Evolutionary conservation across 2,329 filamentous ascomycete genomes (phyloP), one percentile per base, ranked within the genome.

Genomic region (Akanthomyces uredinophilus): DNA sequence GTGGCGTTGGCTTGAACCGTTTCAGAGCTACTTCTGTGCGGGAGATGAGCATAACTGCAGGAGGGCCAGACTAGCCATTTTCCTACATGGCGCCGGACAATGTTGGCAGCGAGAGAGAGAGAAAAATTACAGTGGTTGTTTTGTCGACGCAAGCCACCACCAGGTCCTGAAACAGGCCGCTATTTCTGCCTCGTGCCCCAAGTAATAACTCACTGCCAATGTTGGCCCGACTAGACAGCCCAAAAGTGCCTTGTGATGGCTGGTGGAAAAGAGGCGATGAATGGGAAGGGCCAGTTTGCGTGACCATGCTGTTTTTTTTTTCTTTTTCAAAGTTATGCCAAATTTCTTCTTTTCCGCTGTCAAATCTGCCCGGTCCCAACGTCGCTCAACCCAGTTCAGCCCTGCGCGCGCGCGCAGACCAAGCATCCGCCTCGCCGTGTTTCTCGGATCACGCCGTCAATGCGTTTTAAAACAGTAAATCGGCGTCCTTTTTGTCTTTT

Each of bases 91-190:
- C 5, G 10, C 49, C 27, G 49, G 27, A 16, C 13, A 37, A 20
- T 29, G 52, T 32, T 32, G n/a, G 32, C 18, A 20, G 20, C 6
- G 16, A 20, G 6, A 24, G 16, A 11, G 27, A 10, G 27, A 32
- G n/a, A 3, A n/a, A 51, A 51, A 6, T 2, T 14, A 8, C 29
- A 11, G 32, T 7, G 10, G 32, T 24, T 51, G 56, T 60, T 44
- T 52, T 35, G n/a, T 29, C 24, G 13, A 44, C 52, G 56, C 56
- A 60, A 60, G 47, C 56, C 56, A 51, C 29, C 14, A 11, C 11
- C 6, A n/a, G 24, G 16, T 32, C 37, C 56, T 52, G 47, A 60
- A 60, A 60, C 56, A 27, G 13, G 43, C 22, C 24, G 35, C n/a
- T 13, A 24, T 27, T 5, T 56, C 29, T 37, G 49, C 49, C 35